Evolutionary conservation across 83 land plant species (phyloP).

Genomic region (Thuja plicata): DNA sequence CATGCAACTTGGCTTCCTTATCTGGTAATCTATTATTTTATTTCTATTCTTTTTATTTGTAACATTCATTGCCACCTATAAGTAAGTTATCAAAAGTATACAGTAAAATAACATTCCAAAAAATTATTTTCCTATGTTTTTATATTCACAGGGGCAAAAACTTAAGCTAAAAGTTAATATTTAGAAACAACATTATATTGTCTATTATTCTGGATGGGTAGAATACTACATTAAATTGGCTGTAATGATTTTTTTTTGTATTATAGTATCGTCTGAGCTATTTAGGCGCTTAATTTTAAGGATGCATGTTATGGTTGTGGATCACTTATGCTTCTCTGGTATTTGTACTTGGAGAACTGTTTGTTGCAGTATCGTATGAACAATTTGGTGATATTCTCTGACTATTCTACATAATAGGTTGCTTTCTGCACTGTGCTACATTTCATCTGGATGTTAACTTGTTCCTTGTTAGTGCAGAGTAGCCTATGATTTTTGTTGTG

Average conservation of each 20-base stretch:
- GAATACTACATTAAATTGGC: not conserved
- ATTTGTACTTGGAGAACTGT: not conserved
- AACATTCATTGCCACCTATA: too few species aligned
- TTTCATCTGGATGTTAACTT: not conserved
- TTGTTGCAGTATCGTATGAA: not conserved
- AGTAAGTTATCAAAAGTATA: too few species aligned
- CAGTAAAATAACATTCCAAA: too few species aligned
- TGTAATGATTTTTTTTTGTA: too few species aligned
- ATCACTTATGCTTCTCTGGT: not conserved
- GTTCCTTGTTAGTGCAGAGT: not conserved
- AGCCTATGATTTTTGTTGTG: not conserved
- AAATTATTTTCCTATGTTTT: too few species aligned
- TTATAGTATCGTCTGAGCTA: too few species aligned
- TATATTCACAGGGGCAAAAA: too few species aligned
- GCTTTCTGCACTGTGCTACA: not conserved
- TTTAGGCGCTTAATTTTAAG: not conserved
- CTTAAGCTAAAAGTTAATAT: too few species aligned
- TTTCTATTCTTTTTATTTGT: not conserved
- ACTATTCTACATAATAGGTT: not conserved
- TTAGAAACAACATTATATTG: too few species aligned
- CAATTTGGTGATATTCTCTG: not conserved
- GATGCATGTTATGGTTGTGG: not conserved
- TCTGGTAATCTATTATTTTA: not conserved
- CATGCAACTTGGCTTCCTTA: slow-evolving; percentile 4
- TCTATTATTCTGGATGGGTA: not conserved